A percentile compares a stretch with the other conserved stretches of the same genome.
phyloP scores from a whole-genome alignment of 345 rosid genomes.

The Brassica cretica region DNA sequence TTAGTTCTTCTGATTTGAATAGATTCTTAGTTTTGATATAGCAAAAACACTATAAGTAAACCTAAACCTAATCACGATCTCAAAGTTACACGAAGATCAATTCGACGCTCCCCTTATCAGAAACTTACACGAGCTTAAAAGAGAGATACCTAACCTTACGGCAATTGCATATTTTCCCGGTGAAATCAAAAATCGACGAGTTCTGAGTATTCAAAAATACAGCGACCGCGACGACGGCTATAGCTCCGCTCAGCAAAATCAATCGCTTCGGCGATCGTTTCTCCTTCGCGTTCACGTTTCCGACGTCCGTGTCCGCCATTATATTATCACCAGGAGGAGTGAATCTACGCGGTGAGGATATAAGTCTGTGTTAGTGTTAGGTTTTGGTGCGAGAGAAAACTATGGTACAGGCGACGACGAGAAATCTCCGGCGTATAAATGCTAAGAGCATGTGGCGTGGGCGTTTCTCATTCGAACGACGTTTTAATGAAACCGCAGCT shows the following conservation, averaged over 20 bases:
- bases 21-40: constrained; percentile 1
- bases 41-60: not conserved
- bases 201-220: constrained; percentile 18
- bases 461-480: not conserved
- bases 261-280: constrained; percentile 36
- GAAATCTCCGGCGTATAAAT: not conserved
- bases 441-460: not conserved
- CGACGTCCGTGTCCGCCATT: constrained; percentile 47
- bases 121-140: constrained; percentile 3
- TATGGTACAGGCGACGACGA: constrained; percentile 23
- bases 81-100: not conserved
- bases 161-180: constrained; percentile 52
- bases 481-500: constrained; percentile 15
- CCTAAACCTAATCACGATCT: not conserved
- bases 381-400: not conserved
- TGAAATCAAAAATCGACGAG: constrained; percentile 37
- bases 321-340: not conserved
- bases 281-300: constrained; percentile 28
- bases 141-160: constrained; percentile 49
- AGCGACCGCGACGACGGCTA: constrained; percentile 42
- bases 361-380: constrained; percentile 8
- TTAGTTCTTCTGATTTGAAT: not conserved
- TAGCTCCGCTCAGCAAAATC: constrained; percentile 47
- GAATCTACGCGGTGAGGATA: not conserved
- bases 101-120: not conserved